Evolutionary conservation across 306 rosid species (phyloP).

Genomic region (Malus sieversii): DNA sequence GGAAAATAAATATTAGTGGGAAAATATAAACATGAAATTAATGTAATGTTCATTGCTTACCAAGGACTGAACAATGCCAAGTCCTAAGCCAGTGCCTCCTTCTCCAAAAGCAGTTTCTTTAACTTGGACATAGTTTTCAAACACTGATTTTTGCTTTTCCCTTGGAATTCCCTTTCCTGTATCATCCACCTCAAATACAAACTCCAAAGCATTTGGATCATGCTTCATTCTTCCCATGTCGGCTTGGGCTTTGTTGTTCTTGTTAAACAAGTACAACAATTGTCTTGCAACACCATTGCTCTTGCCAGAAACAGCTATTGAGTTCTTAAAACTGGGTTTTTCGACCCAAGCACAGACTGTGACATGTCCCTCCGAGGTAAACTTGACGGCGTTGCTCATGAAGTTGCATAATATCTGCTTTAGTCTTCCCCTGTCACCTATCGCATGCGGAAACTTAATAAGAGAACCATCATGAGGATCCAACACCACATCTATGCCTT

Average conservation of each 20-base stretch:
- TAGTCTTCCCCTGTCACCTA: slow-evolving; percentile 70
- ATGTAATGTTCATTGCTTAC: slow-evolving; percentile 25
- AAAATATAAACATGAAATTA: background rate
- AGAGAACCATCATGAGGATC: slow-evolving; percentile 62
- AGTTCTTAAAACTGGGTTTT: slow-evolving; percentile 38
- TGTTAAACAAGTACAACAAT: slow-evolving; percentile 26
- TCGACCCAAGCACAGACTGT: slow-evolving; percentile 49
- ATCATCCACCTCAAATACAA: slow-evolving; percentile 74
- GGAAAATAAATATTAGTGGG: no score
- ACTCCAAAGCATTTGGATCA: slow-evolving; percentile 40
- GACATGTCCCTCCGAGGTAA: slow-evolving; percentile 59
- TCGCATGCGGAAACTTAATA: slow-evolving; percentile 36
- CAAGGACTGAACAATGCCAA: slow-evolving; percentile 78
- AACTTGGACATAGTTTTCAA: slow-evolving; percentile 72
- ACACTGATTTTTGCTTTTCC: slow-evolving; percentile 51
- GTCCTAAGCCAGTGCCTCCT: slow-evolving; percentile 90
- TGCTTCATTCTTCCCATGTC: slow-evolving; percentile 22
- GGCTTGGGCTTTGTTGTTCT: slow-evolving; percentile 17
- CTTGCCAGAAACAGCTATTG: slow-evolving; percentile 24
- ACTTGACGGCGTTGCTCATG: slow-evolving; percentile 71
- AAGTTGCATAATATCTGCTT: slow-evolving; percentile 66
- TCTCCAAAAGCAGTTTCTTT: slow-evolving; percentile 46
- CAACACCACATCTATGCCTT: slow-evolving; percentile 62
- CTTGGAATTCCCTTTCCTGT: slow-evolving; percentile 86
- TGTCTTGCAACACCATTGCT: slow-evolving; percentile 5